Evolutionary conservation across 257 asterid species (phyloP).

Genomic region (Leonotis leonurus): DNA sequence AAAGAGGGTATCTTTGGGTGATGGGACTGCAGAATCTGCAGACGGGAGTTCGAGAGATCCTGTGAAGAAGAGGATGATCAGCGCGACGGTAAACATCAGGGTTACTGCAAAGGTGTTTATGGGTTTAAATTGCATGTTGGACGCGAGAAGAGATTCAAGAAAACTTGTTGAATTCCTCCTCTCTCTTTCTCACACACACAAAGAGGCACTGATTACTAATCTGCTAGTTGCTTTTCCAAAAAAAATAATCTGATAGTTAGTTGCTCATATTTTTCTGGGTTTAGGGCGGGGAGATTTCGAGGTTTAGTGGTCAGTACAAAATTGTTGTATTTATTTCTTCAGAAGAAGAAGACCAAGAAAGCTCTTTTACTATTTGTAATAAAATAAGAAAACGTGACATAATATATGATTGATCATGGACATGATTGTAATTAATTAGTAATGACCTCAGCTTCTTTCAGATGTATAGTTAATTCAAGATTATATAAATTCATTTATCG

Average conservation of each 20-base stretch:
- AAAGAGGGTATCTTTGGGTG: conserved; percentile 26
- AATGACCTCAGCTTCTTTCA: too few species aligned
- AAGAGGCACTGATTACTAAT: neutral
- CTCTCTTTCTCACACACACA: conserved; percentile 2
- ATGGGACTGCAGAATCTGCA: conserved; percentile 39
- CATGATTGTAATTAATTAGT: too few species aligned
- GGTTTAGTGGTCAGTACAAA: too few species aligned
- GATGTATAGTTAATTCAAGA: too few species aligned
- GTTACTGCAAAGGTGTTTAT: conserved; percentile 39
- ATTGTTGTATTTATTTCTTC: too few species aligned
- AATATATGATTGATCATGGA: too few species aligned
- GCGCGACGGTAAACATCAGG: conserved; percentile 43
- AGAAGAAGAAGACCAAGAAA: too few species aligned
- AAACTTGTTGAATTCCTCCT: neutral
- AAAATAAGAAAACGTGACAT: too few species aligned
- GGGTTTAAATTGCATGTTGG: conserved; percentile 59
- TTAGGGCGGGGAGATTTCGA: neutral
- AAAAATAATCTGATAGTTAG: too few species aligned
- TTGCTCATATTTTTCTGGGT: too few species aligned
- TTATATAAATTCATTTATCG: too few species aligned
- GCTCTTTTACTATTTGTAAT: too few species aligned
- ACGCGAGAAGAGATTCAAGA: neutral
- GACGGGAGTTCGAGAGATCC: conserved; percentile 47
- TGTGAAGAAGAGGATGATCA: conserved; percentile 45
- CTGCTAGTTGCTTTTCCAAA: neutral